These are phyloP conservation scores for Echeveria elegans DNA, from an alignment of 164 flowering plant species.

Conservation along the genomic window DNA sequence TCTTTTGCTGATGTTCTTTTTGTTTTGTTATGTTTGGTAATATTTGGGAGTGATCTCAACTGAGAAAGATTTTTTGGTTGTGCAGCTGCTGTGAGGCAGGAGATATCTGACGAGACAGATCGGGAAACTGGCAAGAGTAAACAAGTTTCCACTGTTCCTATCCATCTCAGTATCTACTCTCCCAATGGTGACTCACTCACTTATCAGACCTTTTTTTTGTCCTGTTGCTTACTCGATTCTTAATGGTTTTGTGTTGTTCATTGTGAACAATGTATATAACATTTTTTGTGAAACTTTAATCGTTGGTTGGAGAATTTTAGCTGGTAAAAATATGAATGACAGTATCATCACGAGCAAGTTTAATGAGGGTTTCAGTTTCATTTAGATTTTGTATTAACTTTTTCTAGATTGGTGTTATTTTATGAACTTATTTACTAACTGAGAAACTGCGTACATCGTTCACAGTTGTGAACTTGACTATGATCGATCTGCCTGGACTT, in stretches of 20 bases:
- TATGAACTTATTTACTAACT: background rate
- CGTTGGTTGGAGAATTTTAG: too few relatives aligned
- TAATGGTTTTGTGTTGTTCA: too few relatives aligned
- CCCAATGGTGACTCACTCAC: background rate
- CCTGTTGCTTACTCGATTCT: conserved; percentile 50
- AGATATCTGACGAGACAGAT: conserved; percentile 94
- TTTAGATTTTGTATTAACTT: too few relatives aligned
- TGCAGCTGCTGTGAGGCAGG: conserved; percentile 86
- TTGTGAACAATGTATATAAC: too few relatives aligned
- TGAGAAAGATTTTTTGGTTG: conserved; percentile 4
- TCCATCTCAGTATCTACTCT: background rate
- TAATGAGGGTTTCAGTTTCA: too few relatives aligned
- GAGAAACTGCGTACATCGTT: conserved; percentile 8
- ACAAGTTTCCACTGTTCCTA: background rate
- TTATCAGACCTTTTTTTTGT: conserved; percentile 75
- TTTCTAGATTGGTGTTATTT: background rate
- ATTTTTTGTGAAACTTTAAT: too few relatives aligned
- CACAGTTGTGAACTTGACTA: conserved; percentile 89
- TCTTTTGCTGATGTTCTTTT: background rate
- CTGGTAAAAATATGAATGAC: too few relatives aligned
- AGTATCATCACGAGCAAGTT: too few relatives aligned
- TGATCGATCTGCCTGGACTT: conserved; percentile 95
- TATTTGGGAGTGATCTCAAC: background rate
- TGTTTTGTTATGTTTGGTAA: background rate
- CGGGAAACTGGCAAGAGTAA: conserved; percentile 12